Evolutionary conservation across 1,284 basidiomycete genomes (phyloP), one percentile per base, ranked within the genome.

Genomic region (Tilletia walkeri): DNA sequence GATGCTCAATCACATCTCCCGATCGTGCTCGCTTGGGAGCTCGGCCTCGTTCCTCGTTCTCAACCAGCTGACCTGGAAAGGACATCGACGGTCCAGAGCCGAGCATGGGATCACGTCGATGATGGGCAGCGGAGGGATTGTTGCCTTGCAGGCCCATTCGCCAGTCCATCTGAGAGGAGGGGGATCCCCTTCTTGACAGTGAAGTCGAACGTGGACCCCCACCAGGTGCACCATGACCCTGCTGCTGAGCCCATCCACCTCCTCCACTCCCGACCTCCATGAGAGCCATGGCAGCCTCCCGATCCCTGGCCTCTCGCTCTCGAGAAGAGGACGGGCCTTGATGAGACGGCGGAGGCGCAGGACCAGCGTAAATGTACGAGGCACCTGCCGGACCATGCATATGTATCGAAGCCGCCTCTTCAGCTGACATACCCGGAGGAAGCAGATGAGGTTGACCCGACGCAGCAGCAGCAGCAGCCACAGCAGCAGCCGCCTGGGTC

Each of bases 281-380:
- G 47, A 82, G 67, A 4, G 78, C 78, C 74, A 82, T 80, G 36
- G 81, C 81, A 18, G 81, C 81, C 61, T 82, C 81, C 34, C 76
- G 78, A 53, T 81, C 78, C 41, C 79, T 72, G 39, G 75, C 77
- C 50, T 78, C 76, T 36, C 78, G 74, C 70, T 73, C 59, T 20
- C 59, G 59, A 14, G 59, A 63, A 16, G 59, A 36, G 12, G 59
- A 63, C 30, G 34, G 34, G 36, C 18, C 30, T 36, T 38, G 34
- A 63, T 18, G 59, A 63, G 34, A 14, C 14, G 30, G 59, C 36
- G 34, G 34, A 34, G 30, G 36, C 14, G 34, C 30, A 39, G 30
- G 18, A 9, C 30, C 34, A 16, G 34, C 10, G 12, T 38, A 39
- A 3, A 39, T 14, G 34, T 63, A 63, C 36, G 12, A 9, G 59